Base-by-base conservation (phyloP, 345 rosid genomes). In the Citrus australasica region DNA sequence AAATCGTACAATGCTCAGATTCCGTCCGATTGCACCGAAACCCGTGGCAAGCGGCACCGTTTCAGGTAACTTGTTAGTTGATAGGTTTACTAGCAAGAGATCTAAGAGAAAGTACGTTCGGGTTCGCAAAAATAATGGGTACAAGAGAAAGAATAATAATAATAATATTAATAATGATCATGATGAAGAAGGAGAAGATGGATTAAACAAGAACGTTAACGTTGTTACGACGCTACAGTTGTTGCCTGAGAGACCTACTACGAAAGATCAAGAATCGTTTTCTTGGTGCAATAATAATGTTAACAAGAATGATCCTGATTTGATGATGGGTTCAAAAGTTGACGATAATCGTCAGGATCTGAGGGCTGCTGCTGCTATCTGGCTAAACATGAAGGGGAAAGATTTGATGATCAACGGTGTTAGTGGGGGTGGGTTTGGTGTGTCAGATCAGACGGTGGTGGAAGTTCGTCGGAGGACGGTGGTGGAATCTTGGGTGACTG, bases 41-140 rank as follows among this genome's bases (percentile, higher is more conserved):
- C 80, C 82, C 13, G 82, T 35, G 69, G 35, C 24, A 28, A 80
- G 61, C 30, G 79, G 70, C 35, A 65, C 38, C 27, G 35, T 46
- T 25, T 38, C 77, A 73, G 73, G 78, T 53, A 40, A 62, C 38
- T n/a, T 71, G 5, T 35, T 33, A 33, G 65, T 67, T 37, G 79
- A 24, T 55, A 35, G 24, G 67, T 65, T 69, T 42, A 19, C 13
- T 42, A 32, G 30, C 2, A 62, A 27, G n/a, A 69, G 84, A 71
- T 60, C 60, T 35, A 79, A 84, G 71, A 79, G 87, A 42, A 79
- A 85, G 83, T 85, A 85, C 78, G 88, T 83, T 76, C 81, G 86
- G 75, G 84, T 80, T 69, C n/a, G 74, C 13, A 78, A 73, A 74
- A 72, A 76, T 48, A 79, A 73, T 14, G 66, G 65, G n/a, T 62